Conservation (phyloP, 305 asterid species). For the Coffea humblotiana region DNA sequence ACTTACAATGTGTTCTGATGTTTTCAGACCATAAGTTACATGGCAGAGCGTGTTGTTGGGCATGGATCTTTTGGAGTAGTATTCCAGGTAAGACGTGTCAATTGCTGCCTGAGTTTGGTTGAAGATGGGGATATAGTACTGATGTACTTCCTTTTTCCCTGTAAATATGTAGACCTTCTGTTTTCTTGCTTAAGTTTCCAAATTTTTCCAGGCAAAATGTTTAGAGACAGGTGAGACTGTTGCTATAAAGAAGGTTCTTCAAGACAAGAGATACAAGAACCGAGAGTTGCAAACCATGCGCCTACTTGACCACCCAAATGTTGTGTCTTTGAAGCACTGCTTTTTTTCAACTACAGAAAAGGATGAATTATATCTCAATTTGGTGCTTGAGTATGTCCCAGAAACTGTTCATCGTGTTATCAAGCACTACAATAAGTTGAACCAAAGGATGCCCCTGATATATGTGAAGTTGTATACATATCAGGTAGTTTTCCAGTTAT, state of each 20-base stretch:
- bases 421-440: slow-evolving; percentile 86
- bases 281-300: slow-evolving; percentile 98
- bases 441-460: slow-evolving; percentile 90
- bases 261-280: slow-evolving; percentile 92
- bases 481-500: slow-evolving; percentile 56
- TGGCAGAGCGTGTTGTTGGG: slow-evolving; percentile 94
- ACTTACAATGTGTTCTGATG: slow-evolving; percentile 3
- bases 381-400: slow-evolving; percentile 97
- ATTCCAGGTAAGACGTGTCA: slow-evolving; percentile 59
- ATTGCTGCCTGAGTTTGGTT: slow-evolving; percentile 14
- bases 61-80: slow-evolving; percentile 95
- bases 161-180: neutral
- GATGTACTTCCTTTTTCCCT: neutral
- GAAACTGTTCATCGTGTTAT: slow-evolving; percentile 96
- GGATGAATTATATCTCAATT: slow-evolving; percentile 88
- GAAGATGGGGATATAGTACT: neutral
- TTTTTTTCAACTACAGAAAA: slow-evolving; percentile 96
- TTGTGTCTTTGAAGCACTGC: slow-evolving; percentile 87
- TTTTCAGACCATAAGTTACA: slow-evolving; percentile 65
- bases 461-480: slow-evolving; percentile 90
- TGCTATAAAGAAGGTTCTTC: slow-evolving; percentile 93
- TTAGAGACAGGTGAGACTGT: slow-evolving; percentile 91
- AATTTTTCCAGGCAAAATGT: slow-evolving; percentile 80
- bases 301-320: slow-evolving; percentile 93
- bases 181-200: slow-evolving; percentile 12